These are phyloP conservation scores for Kwoniella bestiolae DNA, from an alignment of 768 basidiomycete species.

Conservation along the genomic window DNA sequence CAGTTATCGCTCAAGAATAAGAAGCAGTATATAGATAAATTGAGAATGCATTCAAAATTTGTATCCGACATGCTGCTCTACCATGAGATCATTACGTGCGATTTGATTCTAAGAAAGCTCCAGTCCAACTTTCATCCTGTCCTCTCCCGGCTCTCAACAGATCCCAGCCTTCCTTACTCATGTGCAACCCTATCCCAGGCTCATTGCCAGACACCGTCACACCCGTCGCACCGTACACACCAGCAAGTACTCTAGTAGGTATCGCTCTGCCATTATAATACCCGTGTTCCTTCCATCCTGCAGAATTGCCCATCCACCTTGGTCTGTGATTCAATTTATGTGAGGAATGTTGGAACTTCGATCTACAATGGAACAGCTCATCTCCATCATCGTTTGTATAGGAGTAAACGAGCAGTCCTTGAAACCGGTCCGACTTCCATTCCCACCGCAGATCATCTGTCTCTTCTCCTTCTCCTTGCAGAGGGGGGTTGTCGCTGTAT, in stretches of 20 bases:
- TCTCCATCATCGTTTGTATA: constrained; percentile 1
- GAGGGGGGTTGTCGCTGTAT: background rate
- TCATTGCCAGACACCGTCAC: background rate
- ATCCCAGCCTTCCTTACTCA: constrained; percentile 3
- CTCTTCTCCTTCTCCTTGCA: background rate
- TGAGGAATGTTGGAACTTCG: background rate
- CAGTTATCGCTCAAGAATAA: too few relatives aligned
- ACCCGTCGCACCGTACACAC: background rate
- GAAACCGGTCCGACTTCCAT: background rate
- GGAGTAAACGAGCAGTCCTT: constrained; percentile 2
- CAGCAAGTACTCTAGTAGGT: background rate
- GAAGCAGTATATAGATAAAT: too few relatives aligned
- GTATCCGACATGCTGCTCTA: too few relatives aligned
- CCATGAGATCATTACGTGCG: too few relatives aligned
- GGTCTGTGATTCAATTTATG: background rate
- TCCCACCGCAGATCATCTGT: background rate
- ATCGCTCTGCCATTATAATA: background rate
- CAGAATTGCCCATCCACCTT: background rate
- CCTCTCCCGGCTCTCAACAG: constrained; percentile 1
- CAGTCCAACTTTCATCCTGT: constrained; percentile 3
- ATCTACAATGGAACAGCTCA: constrained; percentile 2
- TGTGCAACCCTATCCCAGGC: background rate
- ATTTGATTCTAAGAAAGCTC: background rate
- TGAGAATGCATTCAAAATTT: too few relatives aligned
- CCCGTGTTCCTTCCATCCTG: constrained; percentile 6